phyloP scores from a whole-genome alignment of 257 asterid genomes.

The Rhazya stricta region DNA sequence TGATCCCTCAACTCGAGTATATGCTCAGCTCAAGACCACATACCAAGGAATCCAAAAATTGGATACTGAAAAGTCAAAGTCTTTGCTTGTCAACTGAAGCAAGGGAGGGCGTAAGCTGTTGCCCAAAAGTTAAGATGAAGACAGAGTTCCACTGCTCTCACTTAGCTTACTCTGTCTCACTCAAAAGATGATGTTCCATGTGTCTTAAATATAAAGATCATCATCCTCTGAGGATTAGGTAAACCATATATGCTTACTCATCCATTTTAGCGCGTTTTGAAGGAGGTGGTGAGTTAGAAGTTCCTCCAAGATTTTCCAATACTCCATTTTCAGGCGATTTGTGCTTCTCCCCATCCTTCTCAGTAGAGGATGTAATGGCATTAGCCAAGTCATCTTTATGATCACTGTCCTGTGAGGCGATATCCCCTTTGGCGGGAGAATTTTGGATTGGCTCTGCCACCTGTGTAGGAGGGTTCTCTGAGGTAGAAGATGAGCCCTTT shows the following conservation, averaged over 20 bases:
- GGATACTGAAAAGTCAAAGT: constrained; percentile 3
- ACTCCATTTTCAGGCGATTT: constrained; percentile 28
- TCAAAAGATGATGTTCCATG: constrained; percentile 7
- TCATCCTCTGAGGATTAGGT: constrained; percentile 6
- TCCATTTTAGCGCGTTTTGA: constrained; percentile 62
- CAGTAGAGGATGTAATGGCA: constrained; percentile 20
- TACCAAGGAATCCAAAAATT: constrained; percentile 4
- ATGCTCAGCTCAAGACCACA: constrained; percentile 12
- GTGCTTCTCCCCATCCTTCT: constrained; percentile 32
- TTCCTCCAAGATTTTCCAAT: constrained; percentile 24
- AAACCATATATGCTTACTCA: constrained; percentile 20
- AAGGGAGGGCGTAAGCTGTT: background rate
- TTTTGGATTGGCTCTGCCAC: constrained; percentile 26
- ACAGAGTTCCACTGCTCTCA: constrained; percentile 2
- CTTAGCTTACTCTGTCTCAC: background rate
- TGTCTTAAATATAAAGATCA: constrained; percentile 1
- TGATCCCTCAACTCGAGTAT: constrained; percentile 3
- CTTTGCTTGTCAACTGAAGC: constrained; percentile 6
- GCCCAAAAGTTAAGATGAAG: constrained; percentile 6
- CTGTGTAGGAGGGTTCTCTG: constrained; percentile 38
- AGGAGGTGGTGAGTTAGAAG: constrained; percentile 37
- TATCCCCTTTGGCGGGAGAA: constrained; percentile 31
- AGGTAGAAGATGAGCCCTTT: constrained; percentile 47
- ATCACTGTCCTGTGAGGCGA: constrained; percentile 18
- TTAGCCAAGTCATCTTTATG: constrained; percentile 18